Conservation (phyloP, 2,329 filamentous ascomycete species). For the Claviceps paspali region DNA sequence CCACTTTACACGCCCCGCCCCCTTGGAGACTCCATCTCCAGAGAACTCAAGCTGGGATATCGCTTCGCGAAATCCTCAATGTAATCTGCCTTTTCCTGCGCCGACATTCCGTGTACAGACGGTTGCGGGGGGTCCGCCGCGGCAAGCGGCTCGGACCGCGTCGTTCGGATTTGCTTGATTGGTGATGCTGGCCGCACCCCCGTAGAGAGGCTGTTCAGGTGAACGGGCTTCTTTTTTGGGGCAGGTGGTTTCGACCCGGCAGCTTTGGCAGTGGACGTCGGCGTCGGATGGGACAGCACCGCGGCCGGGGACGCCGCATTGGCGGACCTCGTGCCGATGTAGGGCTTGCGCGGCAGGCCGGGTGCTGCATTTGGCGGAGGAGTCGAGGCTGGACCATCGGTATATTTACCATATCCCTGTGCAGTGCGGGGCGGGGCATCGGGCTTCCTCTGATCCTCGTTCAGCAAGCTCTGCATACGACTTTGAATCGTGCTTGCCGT, state of each 20-base stretch:
- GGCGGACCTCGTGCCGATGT: not conserved
- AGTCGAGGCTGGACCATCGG: constrained; percentile 33
- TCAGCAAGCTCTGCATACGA: constrained; percentile 71
- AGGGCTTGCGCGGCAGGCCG: constrained; percentile 35
- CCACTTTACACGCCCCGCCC: no score
- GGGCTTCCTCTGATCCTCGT: constrained; percentile 54
- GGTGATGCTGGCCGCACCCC: constrained; percentile 29
- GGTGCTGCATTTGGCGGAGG: constrained; percentile 25
- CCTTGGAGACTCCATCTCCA: constrained; percentile 67
- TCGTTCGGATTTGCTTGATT: constrained; percentile 20
- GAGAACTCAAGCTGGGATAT: constrained; percentile 69
- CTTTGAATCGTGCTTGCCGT: constrained; percentile 74
- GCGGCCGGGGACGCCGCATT: not conserved
- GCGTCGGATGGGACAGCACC: constrained; percentile 11
- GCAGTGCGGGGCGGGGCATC: constrained; percentile 52
- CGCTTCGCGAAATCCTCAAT: constrained; percentile 61
- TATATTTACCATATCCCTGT: constrained; percentile 80
- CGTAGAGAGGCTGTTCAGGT: constrained; percentile 41
- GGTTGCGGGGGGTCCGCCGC: constrained; percentile 32
- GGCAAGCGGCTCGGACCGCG: constrained; percentile 23
- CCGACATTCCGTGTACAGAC: constrained; percentile 38
- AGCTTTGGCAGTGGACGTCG: constrained; percentile 11
- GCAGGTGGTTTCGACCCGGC: constrained; percentile 31
- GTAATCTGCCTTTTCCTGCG: constrained; percentile 49
- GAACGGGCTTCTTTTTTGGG: constrained; percentile 46